Conservation (phyloP, 176 grass and related monocot genomes). For the Oryza longistaminata region DNA sequence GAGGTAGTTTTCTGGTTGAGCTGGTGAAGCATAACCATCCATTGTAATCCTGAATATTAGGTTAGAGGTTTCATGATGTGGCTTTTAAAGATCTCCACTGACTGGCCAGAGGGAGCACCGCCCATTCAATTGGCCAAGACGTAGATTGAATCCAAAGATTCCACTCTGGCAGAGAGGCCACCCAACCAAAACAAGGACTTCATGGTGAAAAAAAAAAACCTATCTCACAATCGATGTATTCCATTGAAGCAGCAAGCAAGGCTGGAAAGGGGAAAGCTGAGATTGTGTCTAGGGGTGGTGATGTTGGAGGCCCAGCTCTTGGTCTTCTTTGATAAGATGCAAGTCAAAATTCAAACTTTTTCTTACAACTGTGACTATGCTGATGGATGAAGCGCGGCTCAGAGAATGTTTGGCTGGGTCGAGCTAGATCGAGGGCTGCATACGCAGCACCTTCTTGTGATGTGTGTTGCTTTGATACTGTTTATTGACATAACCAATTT, state of each 20-base stretch:
- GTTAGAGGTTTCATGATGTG: slow-evolving; percentile 97
- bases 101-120: slow-evolving; percentile 77
- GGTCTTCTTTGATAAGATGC: slow-evolving; percentile 81
- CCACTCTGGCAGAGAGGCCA: slow-evolving; percentile 73
- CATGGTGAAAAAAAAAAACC: slow-evolving; percentile 48
- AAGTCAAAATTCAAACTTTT: too few species aligned
- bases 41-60: slow-evolving; percentile 88
- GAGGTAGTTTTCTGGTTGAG: slow-evolving; percentile 77
- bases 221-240: slow-evolving; percentile 62
- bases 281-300: slow-evolving; percentile 71
- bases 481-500: too few species aligned
- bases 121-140: slow-evolving; percentile 72
- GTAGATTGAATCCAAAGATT: slow-evolving; percentile 75
- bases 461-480: too few species aligned
- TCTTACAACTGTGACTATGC: too few species aligned
- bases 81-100: slow-evolving; percentile 67
- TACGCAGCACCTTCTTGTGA: too few species aligned
- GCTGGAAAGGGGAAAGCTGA: slow-evolving; percentile 64
- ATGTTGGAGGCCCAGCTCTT: slow-evolving; percentile 71
- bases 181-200: slow-evolving; percentile 80
- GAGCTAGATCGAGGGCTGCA: too few species aligned
- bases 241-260: slow-evolving; percentile 52
- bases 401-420: too few species aligned
- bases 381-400: too few species aligned
- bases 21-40: slow-evolving; percentile 92